Evolutionary conservation across 2,329 filamentous ascomycete genomes (phyloP).

Genomic region (Trichocomaceae sp.): DNA sequence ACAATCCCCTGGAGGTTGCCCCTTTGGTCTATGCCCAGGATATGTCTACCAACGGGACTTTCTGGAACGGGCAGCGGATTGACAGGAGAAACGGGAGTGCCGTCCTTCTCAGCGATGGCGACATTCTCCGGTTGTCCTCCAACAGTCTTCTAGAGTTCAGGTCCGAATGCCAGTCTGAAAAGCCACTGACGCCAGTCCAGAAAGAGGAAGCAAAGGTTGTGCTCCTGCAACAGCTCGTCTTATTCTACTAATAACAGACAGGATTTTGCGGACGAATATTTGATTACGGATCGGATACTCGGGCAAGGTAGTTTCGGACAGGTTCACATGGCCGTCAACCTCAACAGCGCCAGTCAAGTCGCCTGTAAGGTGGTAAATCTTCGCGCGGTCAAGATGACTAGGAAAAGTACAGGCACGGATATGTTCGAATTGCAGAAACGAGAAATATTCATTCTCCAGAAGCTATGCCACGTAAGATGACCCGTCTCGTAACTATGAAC

Average conservation of each 20-base stretch:
- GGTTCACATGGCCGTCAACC: slow-evolving; percentile 39
- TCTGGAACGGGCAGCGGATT: slow-evolving; percentile 34
- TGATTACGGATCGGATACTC: slow-evolving; percentile 34
- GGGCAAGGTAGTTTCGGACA: slow-evolving; percentile 39
- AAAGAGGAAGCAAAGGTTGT: slow-evolving; percentile 30
- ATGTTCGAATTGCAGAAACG: slow-evolving; percentile 25
- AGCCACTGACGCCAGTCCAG: slow-evolving; percentile 19
- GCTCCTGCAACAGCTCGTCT: background rate
- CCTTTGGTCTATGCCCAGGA: slow-evolving; percentile 41
- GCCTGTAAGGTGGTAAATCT: slow-evolving; percentile 43
- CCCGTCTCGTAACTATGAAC: background rate
- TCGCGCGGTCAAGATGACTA: slow-evolving; percentile 12
- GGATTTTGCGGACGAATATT: slow-evolving; percentile 19
- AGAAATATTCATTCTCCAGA: slow-evolving; percentile 43
- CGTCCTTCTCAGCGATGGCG: slow-evolving; percentile 34
- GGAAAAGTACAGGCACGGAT: background rate
- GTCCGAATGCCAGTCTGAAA: slow-evolving; percentile 8
- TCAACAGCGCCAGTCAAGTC: slow-evolving; percentile 28
- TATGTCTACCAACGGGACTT: slow-evolving; percentile 36
- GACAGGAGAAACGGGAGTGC: slow-evolving; percentile 25
- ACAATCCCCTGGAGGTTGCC: slow-evolving; percentile 29
- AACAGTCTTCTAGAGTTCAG: slow-evolving; percentile 19
- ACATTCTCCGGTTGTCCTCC: slow-evolving; percentile 27
- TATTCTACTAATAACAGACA: background rate
- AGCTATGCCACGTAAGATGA: slow-evolving; percentile 46